phyloP scores from a whole-genome alignment of 208 protist genomes.

The Leishmania tarentolae region DNA sequence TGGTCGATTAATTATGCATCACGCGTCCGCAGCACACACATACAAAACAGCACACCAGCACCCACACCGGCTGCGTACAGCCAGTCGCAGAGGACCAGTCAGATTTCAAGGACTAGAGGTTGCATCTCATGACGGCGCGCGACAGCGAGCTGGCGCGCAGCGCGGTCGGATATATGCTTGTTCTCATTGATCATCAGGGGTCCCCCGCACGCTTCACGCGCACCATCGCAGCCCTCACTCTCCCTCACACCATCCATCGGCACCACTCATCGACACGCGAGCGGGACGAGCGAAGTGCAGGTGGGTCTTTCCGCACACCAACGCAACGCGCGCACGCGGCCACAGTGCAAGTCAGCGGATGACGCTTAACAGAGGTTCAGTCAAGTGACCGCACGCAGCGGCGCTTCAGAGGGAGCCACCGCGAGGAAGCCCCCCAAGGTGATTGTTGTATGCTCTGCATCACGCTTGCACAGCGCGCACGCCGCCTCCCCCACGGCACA shows the following conservation, averaged over 20 bases:
- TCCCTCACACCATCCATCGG: constrained; percentile 37
- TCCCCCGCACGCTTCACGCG: constrained; percentile 1
- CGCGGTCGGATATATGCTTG: constrained; percentile 61
- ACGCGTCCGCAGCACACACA: constrained; percentile 9
- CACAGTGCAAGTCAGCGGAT: constrained; percentile 36
- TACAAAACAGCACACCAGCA: neutral
- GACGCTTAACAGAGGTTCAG: constrained; percentile 45
- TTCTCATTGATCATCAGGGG: constrained; percentile 56
- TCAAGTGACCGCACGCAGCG: constrained; percentile 19
- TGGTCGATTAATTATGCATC: constrained; percentile 16
- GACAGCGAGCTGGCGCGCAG: constrained; percentile 14
- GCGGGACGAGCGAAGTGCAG: constrained; percentile 59
- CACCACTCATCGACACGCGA: constrained; percentile 28
- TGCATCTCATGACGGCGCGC: constrained; percentile 35
- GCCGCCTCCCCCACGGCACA: neutral
- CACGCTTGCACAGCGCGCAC: constrained; percentile 25
- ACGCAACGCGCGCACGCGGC: constrained; percentile 2
- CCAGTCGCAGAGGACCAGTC: constrained; percentile 8
- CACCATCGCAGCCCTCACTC: constrained; percentile 9
- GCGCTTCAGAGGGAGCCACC: constrained; percentile 25
- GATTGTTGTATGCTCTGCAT: constrained; percentile 41
- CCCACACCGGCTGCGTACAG: neutral
- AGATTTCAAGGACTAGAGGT: constrained; percentile 63
- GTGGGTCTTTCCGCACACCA: constrained; percentile 24
- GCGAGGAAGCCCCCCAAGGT: constrained; percentile 22